Evolutionary conservation across 1,284 basidiomycete genomes (phyloP).

Genomic region (Apiotrichum laibachii): DNA sequence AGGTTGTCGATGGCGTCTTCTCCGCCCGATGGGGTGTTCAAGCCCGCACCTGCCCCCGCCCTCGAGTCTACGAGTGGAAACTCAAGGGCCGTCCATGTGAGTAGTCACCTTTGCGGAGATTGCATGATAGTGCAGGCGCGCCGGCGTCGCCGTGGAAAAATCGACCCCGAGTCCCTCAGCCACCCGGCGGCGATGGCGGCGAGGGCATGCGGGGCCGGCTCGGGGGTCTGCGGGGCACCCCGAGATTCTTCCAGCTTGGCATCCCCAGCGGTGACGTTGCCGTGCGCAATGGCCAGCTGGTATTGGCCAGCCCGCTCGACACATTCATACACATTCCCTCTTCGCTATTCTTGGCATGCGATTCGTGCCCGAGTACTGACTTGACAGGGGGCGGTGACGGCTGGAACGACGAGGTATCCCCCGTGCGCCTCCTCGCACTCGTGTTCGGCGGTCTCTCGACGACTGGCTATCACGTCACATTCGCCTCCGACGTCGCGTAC

Average conservation of each 20-base stretch:
- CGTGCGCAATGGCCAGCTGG: too few species aligned
- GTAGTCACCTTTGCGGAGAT: conserved; percentile 5
- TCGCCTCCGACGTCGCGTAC: not conserved
- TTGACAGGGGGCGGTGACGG: conserved; percentile 34
- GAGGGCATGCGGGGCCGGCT: not conserved
- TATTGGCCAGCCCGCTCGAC: not conserved
- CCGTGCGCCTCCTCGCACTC: conserved; percentile 32
- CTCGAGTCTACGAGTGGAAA: conserved; percentile 35
- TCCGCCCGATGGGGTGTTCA: not conserved
- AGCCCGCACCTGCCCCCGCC: conserved; percentile 10
- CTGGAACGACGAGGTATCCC: conserved; percentile 25
- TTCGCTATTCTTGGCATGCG: not conserved
- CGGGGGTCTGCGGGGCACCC: not conserved
- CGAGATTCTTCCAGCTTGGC: not conserved
- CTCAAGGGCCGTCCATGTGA: conserved; percentile 35
- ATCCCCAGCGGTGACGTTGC: too few species aligned
- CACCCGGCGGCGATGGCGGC: not conserved
- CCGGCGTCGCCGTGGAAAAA: too few species aligned
- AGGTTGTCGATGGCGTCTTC: conserved; percentile 1
- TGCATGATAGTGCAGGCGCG: not conserved
- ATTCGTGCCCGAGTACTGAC: not conserved
- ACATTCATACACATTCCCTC: not conserved
- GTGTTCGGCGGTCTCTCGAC: conserved; percentile 24
- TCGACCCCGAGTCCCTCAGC: not conserved
- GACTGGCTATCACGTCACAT: conserved; percentile 29